Percentiles rank a stretch among this genome's conserved stretches.
Conservation (phyloP, 345 rosid species). For the Salix dunnii region DNA sequence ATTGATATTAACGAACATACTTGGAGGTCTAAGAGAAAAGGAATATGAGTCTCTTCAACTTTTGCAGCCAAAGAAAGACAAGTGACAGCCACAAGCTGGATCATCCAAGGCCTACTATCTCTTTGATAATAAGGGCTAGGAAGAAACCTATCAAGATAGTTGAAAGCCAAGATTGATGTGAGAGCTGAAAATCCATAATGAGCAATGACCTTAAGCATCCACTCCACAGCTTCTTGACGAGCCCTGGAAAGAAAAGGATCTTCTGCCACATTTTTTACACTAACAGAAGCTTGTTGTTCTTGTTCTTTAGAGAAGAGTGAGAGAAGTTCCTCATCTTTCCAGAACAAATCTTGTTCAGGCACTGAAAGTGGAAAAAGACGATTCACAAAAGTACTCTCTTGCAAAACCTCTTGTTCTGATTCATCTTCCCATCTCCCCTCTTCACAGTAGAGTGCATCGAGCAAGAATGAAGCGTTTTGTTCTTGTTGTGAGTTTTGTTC, state of each 20-base stretch:
- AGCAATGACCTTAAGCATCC: conserved; percentile 25
- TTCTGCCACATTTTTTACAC: conserved; percentile 1
- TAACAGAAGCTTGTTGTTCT: conserved; percentile 21
- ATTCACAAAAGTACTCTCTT: background rate
- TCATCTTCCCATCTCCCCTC: conserved; percentile 28
- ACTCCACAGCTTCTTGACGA: conserved; percentile 24
- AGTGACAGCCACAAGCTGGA: conserved; percentile 31
- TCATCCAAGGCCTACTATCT: conserved; percentile 33
- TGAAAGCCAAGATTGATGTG: conserved; percentile 23
- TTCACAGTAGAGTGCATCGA: conserved; percentile 29
- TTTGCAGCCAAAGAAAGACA: conserved; percentile 39
- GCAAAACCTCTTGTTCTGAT: conserved; percentile 7
- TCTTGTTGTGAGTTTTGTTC: background rate
- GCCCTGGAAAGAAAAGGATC: conserved; percentile 9
- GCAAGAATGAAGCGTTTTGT: conserved; percentile 5
- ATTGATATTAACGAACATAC: conserved; percentile 2
- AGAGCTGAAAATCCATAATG: conserved; percentile 26
- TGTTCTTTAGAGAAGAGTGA: conserved; percentile 62
- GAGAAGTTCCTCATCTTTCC: conserved; percentile 73
- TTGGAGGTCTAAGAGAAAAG: conserved; percentile 32
- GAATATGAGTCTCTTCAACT: conserved; percentile 33
- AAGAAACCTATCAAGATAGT: conserved; percentile 30
- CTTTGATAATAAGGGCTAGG: conserved; percentile 4
- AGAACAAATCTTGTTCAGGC: conserved; percentile 63
- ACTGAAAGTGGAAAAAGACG: conserved; percentile 33